These are phyloP conservation scores for Tricholoma terreum DNA, from an alignment of 768 basidiomycete species.

Conservation along the genomic window DNA sequence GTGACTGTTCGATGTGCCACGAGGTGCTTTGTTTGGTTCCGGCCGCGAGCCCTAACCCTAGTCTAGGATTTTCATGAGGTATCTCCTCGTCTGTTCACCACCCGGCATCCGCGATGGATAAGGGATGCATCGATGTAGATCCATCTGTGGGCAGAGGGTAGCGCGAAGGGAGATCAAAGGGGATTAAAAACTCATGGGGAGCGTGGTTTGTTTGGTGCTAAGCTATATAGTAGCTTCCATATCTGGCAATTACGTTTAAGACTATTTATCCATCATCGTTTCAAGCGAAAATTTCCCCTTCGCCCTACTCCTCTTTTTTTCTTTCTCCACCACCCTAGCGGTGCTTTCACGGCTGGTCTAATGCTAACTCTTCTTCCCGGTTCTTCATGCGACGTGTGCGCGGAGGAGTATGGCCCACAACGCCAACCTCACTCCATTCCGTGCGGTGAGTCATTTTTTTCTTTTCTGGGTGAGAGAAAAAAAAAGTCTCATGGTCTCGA, in stretches of 20 bases:
- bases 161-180: slow-evolving; percentile 6
- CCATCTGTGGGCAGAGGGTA: slow-evolving; percentile 8
- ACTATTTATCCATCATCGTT: slow-evolving; percentile 48
- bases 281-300: slow-evolving; percentile 45
- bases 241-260: slow-evolving; percentile 35
- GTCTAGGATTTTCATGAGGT: slow-evolving; percentile 7
- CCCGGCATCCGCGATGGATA: slow-evolving; percentile 10
- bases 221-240: slow-evolving; percentile 23
- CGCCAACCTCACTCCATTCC: slow-evolving; percentile 78
- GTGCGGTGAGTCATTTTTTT: slow-evolving; percentile 56
- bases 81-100: slow-evolving; percentile 2
- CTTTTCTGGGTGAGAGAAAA: slow-evolving; percentile 11
- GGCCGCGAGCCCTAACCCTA: slow-evolving; percentile 24
- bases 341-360: slow-evolving; percentile 42
- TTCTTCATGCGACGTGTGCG: slow-evolving; percentile 87
- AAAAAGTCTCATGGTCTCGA: slow-evolving; percentile 2
- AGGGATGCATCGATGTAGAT: slow-evolving; percentile 15
- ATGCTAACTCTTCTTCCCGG: slow-evolving; percentile 84
- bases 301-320: slow-evolving; percentile 38
- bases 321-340: slow-evolving; percentile 39
- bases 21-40: slow-evolving; percentile 22
- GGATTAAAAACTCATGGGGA: slow-evolving; percentile 21
- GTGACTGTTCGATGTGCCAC: slow-evolving; percentile 24
- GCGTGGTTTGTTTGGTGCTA: slow-evolving; percentile 22
- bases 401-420: slow-evolving; percentile 77